phyloP scores from a whole-genome alignment of 2,329 filamentous ascomycete species.

The Aspergillus uvarum region DNA sequence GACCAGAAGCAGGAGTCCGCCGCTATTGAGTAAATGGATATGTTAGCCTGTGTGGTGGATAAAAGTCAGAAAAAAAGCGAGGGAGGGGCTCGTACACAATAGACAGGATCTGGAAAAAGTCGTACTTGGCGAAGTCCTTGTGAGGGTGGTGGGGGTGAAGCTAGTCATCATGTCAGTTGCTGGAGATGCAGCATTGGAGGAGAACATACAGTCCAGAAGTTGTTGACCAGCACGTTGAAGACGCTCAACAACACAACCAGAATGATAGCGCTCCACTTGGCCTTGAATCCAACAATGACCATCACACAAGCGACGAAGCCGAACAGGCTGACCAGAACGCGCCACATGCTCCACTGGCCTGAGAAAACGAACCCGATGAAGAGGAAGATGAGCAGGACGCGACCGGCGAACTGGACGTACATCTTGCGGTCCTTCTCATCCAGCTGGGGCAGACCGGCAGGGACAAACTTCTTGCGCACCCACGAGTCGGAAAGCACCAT shows the following conservation, averaged over 20 bases:
- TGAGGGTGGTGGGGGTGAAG: slow-evolving; percentile 97
- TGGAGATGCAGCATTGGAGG: background rate
- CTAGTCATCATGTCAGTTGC: slow-evolving; percentile 47
- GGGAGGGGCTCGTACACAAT: slow-evolving; percentile 67
- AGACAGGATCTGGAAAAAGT: slow-evolving; percentile 99
- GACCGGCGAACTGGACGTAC: slow-evolving; percentile 98
- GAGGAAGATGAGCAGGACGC: slow-evolving; percentile 94
- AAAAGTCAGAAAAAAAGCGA: background rate
- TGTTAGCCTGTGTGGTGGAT: background rate
- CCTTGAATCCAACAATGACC: slow-evolving; percentile 99
- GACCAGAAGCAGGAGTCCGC: slow-evolving; percentile 90
- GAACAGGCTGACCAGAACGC: slow-evolving; percentile 78
- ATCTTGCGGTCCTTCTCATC: slow-evolving; percentile 99
- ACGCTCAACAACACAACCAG: slow-evolving; percentile 92
- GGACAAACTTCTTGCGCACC: slow-evolving; percentile 96
- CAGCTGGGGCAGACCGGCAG: slow-evolving; percentile 86
- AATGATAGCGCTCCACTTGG: slow-evolving; percentile 96
- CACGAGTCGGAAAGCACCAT: slow-evolving; percentile 98
- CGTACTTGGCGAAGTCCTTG: slow-evolving; percentile 99
- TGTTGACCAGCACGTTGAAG: slow-evolving; percentile 97
- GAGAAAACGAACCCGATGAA: slow-evolving; percentile 97
- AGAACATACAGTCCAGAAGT: slow-evolving; percentile 93
- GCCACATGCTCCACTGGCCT: slow-evolving; percentile 87
- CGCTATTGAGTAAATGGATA: slow-evolving; percentile 45
- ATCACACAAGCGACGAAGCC: slow-evolving; percentile 92